Evolutionary conservation across 2,329 filamentous ascomycete species (phyloP).

Genomic region (Aspergillus niger): DNA sequence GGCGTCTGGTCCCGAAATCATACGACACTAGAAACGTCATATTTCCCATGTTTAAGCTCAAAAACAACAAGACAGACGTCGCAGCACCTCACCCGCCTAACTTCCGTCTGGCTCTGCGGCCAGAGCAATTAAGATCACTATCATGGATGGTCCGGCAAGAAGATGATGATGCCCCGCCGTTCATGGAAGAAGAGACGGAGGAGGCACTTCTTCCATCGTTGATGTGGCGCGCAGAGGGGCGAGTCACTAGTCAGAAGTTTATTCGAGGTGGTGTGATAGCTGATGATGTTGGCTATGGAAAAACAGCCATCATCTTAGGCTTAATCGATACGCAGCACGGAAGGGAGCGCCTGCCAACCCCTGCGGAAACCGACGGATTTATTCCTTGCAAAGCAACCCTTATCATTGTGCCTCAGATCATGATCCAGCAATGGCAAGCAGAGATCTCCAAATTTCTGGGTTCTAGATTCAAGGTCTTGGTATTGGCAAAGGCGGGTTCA

Average conservation of each 20-base stretch:
- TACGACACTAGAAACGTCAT: conserved; percentile 33
- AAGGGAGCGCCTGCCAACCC: conserved; percentile 18
- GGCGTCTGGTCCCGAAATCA: conserved; percentile 54
- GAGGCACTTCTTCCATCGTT: conserved; percentile 55
- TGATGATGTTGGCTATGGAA: conserved; percentile 67
- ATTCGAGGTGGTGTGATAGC: conserved; percentile 64
- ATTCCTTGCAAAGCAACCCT: conserved; percentile 59
- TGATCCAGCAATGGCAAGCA: conserved; percentile 60
- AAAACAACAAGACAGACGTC: conserved; percentile 45
- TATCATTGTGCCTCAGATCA: conserved; percentile 58
- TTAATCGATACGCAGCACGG: conserved; percentile 54
- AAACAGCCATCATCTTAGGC: conserved; percentile 63
- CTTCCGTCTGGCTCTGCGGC: conserved; percentile 46
- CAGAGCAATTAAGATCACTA: conserved; percentile 58
- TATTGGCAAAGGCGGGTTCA: conserved; percentile 43
- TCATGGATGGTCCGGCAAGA: conserved; percentile 64
- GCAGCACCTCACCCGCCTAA: conserved; percentile 36
- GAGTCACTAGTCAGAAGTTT: conserved; percentile 30
- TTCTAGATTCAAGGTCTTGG: conserved; percentile 46
- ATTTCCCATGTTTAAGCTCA: conserved; percentile 46
- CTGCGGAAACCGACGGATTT: conserved; percentile 21
- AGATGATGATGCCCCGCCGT: conserved; percentile 37
- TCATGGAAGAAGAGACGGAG: conserved; percentile 58
- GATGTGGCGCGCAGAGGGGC: conserved; percentile 61
- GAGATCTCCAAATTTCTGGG: conserved; percentile 58